Conservation (phyloP, 176 grass and related monocot genomes). For the Ensete glaucum region DNA sequence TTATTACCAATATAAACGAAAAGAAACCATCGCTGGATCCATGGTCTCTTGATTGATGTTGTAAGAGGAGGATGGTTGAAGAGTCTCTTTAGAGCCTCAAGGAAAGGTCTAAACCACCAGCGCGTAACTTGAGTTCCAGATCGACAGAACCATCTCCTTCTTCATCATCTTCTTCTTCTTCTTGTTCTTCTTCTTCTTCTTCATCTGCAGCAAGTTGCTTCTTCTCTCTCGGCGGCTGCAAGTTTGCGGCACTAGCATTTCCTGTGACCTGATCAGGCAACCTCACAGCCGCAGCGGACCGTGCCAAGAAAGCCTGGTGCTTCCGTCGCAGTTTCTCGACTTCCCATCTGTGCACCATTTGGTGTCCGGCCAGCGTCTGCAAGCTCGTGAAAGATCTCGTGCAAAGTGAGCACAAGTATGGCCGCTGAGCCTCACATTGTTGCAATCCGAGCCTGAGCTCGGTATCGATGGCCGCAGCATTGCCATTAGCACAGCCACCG, state of each 20-base stretch:
- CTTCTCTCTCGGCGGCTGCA: no score
- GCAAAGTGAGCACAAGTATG: background rate
- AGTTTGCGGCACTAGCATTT: no score
- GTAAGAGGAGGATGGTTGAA: no score
- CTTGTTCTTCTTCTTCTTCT: no score
- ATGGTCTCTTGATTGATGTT: no score
- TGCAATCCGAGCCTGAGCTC: conserved; percentile 1
- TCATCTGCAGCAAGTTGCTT: no score
- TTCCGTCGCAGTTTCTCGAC: background rate
- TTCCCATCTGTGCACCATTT: conserved; percentile 4
- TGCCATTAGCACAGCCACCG: no score
- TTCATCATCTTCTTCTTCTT: no score
- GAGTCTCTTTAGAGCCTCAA: background rate
- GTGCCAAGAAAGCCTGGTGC: background rate
- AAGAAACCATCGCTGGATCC: no score
- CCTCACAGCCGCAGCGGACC: no score
- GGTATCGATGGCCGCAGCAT: background rate
- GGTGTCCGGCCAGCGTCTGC: conserved; percentile 5
- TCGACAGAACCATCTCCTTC: background rate
- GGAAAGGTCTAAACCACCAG: background rate
- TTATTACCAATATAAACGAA: no score
- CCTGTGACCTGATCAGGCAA: background rate
- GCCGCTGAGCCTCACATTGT: background rate
- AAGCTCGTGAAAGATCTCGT: background rate
- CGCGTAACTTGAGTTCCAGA: background rate